Evolutionary conservation across 2,329 filamentous ascomycete genomes (phyloP), one percentile per base, ranked within the genome.

Genomic region (Phyllosticta citriasiana): DNA sequence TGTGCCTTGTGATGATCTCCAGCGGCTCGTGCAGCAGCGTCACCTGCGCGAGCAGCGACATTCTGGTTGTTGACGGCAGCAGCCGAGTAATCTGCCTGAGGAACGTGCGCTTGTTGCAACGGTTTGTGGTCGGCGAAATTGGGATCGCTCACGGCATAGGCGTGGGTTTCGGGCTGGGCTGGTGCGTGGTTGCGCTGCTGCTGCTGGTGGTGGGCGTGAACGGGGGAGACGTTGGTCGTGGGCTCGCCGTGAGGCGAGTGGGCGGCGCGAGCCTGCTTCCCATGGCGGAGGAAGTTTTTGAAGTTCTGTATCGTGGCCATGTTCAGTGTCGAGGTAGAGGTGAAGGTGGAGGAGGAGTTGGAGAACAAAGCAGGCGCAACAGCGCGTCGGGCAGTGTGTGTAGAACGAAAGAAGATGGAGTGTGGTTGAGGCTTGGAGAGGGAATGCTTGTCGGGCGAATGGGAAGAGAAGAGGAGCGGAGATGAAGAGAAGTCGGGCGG

Each of bases 281-380:
- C 93, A 81, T 97, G 93, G 67, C 93, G 89, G 77, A 97, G 94
- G 77, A 97, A 95, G 77, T 97, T 97, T 79, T 97, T 97, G 70
- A 97, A 84, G 73, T 94, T 94, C 79, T 97, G 93, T 79, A 97
- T 96, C 55, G 84, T 84, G 69, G 82, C 84, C 84, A 86, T 86
- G 71, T 62, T 75, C 70, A 52, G 63, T 26, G 47, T 26, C 33
- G 50, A 14, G 54, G 50, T 53, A 27, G 55, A 50, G 62, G 57
- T 27, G 56, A 25, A n/a, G 51, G 27, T 26, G 53, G 52, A 14
- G 53, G 50, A 54, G 27, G 52, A 50, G 62, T 54, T 27, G 53
- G 30, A n/a, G 51, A 24, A n/a, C 16, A 8, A 40, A 19, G 30
- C 27, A 54, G 61, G 25, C 55, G 54, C 24, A 19, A 24, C 24